Evolutionary conservation across 306 rosid genomes (phyloP), one percentile per base, ranked within the genome.

Genomic region (Rubus parviflorus): DNA sequence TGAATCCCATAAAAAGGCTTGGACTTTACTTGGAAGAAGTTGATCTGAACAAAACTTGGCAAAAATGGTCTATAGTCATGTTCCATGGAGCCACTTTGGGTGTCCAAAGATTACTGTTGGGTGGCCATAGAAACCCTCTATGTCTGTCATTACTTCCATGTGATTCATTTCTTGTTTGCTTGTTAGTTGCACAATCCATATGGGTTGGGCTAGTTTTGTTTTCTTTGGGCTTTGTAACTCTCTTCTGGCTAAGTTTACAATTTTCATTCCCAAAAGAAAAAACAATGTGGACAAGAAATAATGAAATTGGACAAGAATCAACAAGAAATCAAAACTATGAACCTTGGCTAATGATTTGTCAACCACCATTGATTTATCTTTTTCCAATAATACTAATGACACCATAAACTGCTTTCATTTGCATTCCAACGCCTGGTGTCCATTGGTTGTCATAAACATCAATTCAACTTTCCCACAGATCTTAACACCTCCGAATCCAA

Each of bases 301-400:
- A 47, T 51, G 75, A 37, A 48, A 20, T n/a, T 51, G 47, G 48
- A 35, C 47, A 35, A 71, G 62, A 71, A 71, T 19, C 52, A 40
- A 40, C 64, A 53, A n/a, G 38, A 40, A 72, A 72, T 72, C 66
- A 56, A 22, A 41, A 42, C 40, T 7, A 41, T 10, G 41, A 41
- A 20, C 53, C 41, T 41, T 41, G 67, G 52, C 41, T 41, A 1
- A 41, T 58, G 15, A 56, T 73, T 56, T 41, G 52, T 58, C 67
- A 56, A 56, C 77, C 77, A 56, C 22, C 38, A 8, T 62, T 35
- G 12, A 37, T 12, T 60, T 60, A 11, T 60, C 37, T 58, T 22
- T 58, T 12, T 51, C 47, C 63, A 72, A 52, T 11, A 72, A 52
- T 49, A 16, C 70, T 10, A 25, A 68, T 11, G 38, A 52, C 30